Evolutionary conservation across 331 rosid genomes (phyloP).

Genomic region (Arachis monticola): DNA sequence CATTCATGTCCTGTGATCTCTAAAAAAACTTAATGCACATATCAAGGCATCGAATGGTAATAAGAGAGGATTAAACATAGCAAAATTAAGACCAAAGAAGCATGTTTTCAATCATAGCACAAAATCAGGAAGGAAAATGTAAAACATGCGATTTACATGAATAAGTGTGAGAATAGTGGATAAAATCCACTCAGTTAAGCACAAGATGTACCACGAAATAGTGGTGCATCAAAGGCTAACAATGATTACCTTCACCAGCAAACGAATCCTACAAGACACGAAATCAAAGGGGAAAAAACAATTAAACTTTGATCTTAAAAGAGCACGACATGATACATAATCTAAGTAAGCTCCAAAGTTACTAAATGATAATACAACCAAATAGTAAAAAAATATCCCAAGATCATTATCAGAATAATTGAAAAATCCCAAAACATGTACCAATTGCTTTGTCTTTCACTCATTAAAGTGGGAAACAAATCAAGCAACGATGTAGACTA

Average conservation of each 20-base stretch:
- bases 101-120: no score
- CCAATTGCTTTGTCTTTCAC: neutral
- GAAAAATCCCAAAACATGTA: neutral
- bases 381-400: neutral
- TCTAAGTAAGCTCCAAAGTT: slow-evolving; percentile 33
- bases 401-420: slow-evolving; percentile 25
- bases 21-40: no score
- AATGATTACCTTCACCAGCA: slow-evolving; percentile 57
- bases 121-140: no score
- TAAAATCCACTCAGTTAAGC: no score
- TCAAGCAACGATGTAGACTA: slow-evolving; percentile 4
- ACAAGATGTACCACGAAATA: no score
- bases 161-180: no score
- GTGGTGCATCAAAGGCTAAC: slow-evolving; percentile 61
- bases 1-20: no score
- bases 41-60: no score
- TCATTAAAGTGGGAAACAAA: neutral
- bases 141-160: no score
- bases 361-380: neutral
- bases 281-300: slow-evolving; percentile 18
- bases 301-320: slow-evolving; percentile 34
- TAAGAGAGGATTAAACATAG: no score
- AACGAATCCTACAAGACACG: slow-evolving; percentile 72
- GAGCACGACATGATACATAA: slow-evolving; percentile 18
- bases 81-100: no score